Conservation (phyloP, 768 basidiomycete genomes). For the Nidularia pulvinata region DNA sequence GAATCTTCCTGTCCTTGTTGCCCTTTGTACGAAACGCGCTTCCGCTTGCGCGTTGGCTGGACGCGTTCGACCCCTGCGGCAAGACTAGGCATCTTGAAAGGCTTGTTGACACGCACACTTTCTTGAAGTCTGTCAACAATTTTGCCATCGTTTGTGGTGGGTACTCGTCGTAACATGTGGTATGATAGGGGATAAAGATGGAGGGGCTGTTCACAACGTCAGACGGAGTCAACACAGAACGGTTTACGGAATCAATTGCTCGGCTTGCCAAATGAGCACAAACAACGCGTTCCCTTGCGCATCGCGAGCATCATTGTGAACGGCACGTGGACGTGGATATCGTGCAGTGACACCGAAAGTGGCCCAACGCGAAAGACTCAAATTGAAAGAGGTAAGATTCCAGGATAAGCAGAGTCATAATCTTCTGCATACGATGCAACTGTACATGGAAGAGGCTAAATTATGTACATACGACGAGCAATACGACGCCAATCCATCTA, state of each 20-base stretch:
- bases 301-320: too few relatives aligned
- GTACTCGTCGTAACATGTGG: constrained; percentile 66
- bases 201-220: background rate
- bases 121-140: constrained; percentile 68
- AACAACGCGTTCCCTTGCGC: too few relatives aligned
- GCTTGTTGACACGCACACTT: constrained; percentile 72
- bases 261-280: too few relatives aligned
- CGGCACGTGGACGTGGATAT: too few relatives aligned
- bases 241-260: background rate
- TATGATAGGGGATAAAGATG: background rate
- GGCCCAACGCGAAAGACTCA: too few relatives aligned
- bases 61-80: constrained; percentile 42
- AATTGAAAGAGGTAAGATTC: too few relatives aligned
- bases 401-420: too few relatives aligned
- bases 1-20: constrained; percentile 57
- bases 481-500: background rate
- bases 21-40: constrained; percentile 86
- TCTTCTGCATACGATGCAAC: too few relatives aligned
- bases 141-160: constrained; percentile 71
- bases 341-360: too few relatives aligned
- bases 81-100: constrained; percentile 75
- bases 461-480: background rate
- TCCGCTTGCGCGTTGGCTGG: constrained; percentile 80
- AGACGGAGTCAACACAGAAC: background rate
- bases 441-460: background rate